Conservation (phyloP, 1,284 basidiomycete genomes). For the Microbotryum intermedium region DNA sequence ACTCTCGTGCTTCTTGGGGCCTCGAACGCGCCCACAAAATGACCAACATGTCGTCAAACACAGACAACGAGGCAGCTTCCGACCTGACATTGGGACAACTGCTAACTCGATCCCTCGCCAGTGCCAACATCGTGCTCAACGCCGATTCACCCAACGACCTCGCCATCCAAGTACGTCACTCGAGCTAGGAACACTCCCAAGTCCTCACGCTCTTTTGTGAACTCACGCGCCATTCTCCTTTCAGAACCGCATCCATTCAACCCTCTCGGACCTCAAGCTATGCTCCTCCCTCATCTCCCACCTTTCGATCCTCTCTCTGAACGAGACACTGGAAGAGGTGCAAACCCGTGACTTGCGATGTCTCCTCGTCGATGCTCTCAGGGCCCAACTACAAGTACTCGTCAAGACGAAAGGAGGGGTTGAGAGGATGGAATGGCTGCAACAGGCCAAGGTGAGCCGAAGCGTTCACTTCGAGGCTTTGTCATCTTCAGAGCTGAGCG, state of each 20-base stretch:
- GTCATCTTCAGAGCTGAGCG: background rate
- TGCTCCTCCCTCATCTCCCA: conserved; percentile 35
- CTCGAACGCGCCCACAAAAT: no score
- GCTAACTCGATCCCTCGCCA: conserved; percentile 14
- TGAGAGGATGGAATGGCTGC: conserved; percentile 53
- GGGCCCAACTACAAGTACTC: conserved; percentile 62
- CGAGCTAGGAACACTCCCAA: background rate
- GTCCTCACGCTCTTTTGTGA: no score
- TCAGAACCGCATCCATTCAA: conserved; percentile 12
- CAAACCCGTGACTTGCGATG: conserved; percentile 71
- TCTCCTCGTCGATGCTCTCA: conserved; percentile 63
- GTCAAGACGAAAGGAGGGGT: conserved; percentile 52
- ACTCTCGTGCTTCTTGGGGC: no score
- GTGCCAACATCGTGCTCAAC: background rate
- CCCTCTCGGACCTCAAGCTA: conserved; percentile 30
- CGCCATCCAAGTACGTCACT: conserved; percentile 8
- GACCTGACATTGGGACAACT: conserved; percentile 28
- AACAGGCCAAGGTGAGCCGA: conserved; percentile 52
- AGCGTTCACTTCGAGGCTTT: conserved; percentile 18
- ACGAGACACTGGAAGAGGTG: conserved; percentile 77
- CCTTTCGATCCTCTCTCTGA: conserved; percentile 72
- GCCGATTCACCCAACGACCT: conserved; percentile 18
- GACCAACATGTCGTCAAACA: background rate
- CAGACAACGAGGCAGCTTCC: background rate
- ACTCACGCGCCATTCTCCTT: background rate